phyloP scores from a whole-genome alignment of 768 basidiomycete genomes.

The Boletales sp. region DNA sequence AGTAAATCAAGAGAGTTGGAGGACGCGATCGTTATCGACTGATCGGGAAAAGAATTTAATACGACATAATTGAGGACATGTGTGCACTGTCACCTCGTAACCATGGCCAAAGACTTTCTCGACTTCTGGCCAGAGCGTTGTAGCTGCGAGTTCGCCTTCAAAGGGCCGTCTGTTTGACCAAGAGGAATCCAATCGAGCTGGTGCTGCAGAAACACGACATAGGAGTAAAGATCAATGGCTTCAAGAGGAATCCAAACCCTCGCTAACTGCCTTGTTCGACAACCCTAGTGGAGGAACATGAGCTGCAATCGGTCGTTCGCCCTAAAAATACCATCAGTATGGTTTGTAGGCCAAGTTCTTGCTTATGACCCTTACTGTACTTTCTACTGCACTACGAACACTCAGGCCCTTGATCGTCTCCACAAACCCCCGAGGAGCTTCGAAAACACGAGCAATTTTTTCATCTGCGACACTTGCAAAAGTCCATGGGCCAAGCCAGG shows the following conservation, averaged over 20 bases:
- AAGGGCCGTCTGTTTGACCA: conserved; percentile 53
- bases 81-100: conserved; percentile 66
- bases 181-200: conserved; percentile 14
- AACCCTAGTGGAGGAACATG: conserved; percentile 91
- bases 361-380: conserved; percentile 40
- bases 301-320: conserved; percentile 67
- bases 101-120: conserved; percentile 99
- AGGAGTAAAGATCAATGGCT: background rate
- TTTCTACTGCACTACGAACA: conserved; percentile 44
- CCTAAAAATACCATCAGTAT: conserved; percentile 34
- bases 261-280: conserved; percentile 87
- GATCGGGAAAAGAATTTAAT: background rate
- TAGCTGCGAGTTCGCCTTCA: conserved; percentile 84
- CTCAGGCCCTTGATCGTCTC: conserved; percentile 51
- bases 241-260: conserved; percentile 40
- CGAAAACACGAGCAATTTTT: conserved; percentile 91
- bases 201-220: conserved; percentile 9
- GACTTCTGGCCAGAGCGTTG: conserved; percentile 93
- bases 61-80: background rate
- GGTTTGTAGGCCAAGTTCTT: background rate
- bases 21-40: conserved; percentile 80
- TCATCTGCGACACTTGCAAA: conserved; percentile 95
- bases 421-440: conserved; percentile 82
- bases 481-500: conserved; percentile 68
- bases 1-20: conserved; percentile 68